Percentiles rank a stretch among this genome's conserved stretches.
phyloP scores from a whole-genome alignment of 2,329 filamentous ascomycete species.

The Fusarium ambrosium region DNA sequence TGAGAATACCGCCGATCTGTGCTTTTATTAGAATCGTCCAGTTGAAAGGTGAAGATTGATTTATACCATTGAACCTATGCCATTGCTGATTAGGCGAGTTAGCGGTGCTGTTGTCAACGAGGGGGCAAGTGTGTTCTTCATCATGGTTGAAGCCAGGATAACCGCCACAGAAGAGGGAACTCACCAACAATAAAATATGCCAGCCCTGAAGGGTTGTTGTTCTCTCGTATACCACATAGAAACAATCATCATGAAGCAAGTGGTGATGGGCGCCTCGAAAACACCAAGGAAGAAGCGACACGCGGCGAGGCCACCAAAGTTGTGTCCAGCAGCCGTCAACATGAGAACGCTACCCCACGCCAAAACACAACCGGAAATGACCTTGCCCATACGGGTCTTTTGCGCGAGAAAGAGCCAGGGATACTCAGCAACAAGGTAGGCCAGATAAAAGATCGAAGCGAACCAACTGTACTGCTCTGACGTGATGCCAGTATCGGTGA shows the following conservation, averaged over 20 bases:
- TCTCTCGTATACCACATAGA: constrained; percentile 62
- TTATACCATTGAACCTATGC: too few relatives aligned
- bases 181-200: constrained; percentile 46
- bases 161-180: too few relatives aligned
- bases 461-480: constrained; percentile 65
- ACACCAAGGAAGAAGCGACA: constrained; percentile 61
- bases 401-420: constrained; percentile 54
- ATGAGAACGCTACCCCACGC: constrained; percentile 57
- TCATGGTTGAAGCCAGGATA: too few relatives aligned
- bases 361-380: constrained; percentile 50
- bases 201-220: constrained; percentile 61
- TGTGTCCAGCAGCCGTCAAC: constrained; percentile 56
- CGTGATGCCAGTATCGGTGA: constrained; percentile 61
- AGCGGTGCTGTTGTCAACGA: too few relatives aligned
- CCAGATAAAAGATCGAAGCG: constrained; percentile 68
- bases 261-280: constrained; percentile 63
- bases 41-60: too few relatives aligned
- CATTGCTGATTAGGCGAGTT: too few relatives aligned
- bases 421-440: constrained; percentile 58
- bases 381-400: constrained; percentile 53
- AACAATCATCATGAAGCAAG: constrained; percentile 65
- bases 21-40: neutral
- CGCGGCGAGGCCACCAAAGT: constrained; percentile 58
- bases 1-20: constrained; percentile 57
- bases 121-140: too few relatives aligned